Base-by-base conservation (phyloP, 176 grass and related monocot genomes). In the Tillandsia fasciculata region DNA sequence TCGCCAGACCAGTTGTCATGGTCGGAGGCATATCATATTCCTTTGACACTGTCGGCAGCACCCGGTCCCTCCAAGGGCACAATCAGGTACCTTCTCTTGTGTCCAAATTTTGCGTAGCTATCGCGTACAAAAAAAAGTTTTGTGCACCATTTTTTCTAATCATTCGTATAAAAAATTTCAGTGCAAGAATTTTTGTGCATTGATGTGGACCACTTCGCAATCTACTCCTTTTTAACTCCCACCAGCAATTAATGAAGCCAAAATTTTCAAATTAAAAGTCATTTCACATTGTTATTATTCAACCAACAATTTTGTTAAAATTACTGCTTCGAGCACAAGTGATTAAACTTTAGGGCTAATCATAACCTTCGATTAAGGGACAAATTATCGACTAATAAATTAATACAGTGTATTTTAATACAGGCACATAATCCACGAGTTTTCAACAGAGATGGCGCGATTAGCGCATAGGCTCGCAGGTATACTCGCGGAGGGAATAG, bases 21-120 rank as follows among this genome's bases (percentile, higher is more conserved):
- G 91, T 96, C 91, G 0, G 91, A 96, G 77, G 91, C 91, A 1
- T 96, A 86, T 84, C 91, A 96, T 69, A 84, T 96, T 72, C 86
- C 86, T 27, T 67, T 86, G 9, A 77, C 23, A 0, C 49, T 79
- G 33, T 42, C 33, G 33, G 33, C 33, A 17, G 7, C 57, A 0
- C 1, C 15, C 5, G 51, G 2, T 8, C 26, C 56, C 8, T 12
- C 18, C 23, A 66, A 74, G 52, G 48, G 6, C 52, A 74, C 9
- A 8, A 75, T 28, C 47, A 78, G 79, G 78, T 81, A 78, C 18
- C 47, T 63, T 1, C 11, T 26, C 28, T 48, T 24, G 15, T 65
- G 9, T 51, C 9, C 10, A 52, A 10, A 5, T 50, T 12, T 51
- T 27, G 12, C 47, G 13, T n/a, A 51, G 2, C 10, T 3, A 3